Conservation (phyloP, 1,139 yeast species). For the Geotrichum macrosporum region DNA sequence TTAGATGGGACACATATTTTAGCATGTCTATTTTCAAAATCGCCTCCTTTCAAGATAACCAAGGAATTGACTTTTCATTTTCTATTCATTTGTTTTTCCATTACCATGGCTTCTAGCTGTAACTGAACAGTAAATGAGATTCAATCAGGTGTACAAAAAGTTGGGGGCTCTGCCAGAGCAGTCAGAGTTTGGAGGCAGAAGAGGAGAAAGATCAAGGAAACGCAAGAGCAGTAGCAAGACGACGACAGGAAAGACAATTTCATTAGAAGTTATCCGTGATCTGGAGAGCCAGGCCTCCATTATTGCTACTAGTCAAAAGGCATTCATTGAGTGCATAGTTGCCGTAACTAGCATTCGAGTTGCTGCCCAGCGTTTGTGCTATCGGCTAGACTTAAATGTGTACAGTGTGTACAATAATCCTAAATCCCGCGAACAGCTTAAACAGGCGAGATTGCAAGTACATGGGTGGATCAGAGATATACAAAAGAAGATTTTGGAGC, state of each 20-base stretch:
- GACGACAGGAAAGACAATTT: background rate
- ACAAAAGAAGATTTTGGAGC: slow-evolving; percentile 2
- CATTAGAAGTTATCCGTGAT: background rate
- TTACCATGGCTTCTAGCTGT: background rate
- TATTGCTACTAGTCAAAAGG: slow-evolving; percentile 4
- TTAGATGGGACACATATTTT: too few relatives aligned
- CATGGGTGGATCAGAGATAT: slow-evolving; percentile 8
- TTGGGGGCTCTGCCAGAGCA: slow-evolving; percentile 6
- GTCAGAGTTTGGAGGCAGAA: background rate
- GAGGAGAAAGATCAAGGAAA: too few relatives aligned
- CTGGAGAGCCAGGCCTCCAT: background rate
- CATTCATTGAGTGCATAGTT: slow-evolving; percentile 7
- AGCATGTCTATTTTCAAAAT: too few relatives aligned
- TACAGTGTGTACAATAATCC: slow-evolving; percentile 5
- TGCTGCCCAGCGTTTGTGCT: slow-evolving; percentile 8
- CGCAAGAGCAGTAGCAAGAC: background rate
- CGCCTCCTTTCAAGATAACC: background rate
- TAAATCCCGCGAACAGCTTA: slow-evolving; percentile 10
- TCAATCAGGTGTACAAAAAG: slow-evolving; percentile 4
- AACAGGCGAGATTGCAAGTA: slow-evolving; percentile 2
- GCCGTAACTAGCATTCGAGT: slow-evolving; percentile 9
- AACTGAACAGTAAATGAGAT: background rate
- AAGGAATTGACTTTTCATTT: background rate
- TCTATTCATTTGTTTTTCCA: background rate
- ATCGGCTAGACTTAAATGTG: slow-evolving; percentile 6